Conservation (phyloP, 192 early-diverging fungal genomes). For the Coemansia sp. region DNA sequence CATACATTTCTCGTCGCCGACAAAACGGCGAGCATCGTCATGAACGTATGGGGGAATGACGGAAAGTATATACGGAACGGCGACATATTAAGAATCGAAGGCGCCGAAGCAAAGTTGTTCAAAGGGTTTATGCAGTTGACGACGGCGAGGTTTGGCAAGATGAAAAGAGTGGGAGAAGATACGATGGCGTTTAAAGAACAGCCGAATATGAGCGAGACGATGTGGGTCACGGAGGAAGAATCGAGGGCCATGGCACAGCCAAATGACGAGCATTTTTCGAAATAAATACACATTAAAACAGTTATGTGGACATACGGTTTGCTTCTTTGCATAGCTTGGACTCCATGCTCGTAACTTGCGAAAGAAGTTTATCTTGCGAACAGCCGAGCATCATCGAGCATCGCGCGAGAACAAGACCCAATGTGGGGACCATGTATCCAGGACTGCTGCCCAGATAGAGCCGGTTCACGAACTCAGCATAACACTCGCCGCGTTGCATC, state of each 20-base stretch:
- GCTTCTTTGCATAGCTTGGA: not conserved
- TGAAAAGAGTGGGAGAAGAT: slow-evolving; percentile 59
- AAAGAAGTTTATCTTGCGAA: slow-evolving; percentile 11
- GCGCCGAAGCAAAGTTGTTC: slow-evolving; percentile 53
- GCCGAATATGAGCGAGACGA: slow-evolving; percentile 48
- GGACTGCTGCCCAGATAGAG: not conserved
- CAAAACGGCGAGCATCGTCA: slow-evolving; percentile 56
- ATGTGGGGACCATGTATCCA: slow-evolving; percentile 35
- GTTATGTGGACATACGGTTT: not conserved
- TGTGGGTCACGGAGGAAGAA: slow-evolving; percentile 52
- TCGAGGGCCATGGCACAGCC: slow-evolving; percentile 13
- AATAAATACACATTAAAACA: not conserved
- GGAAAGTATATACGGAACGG: slow-evolving; percentile 55
- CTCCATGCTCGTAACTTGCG: slow-evolving; percentile 6
- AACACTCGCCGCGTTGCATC: slow-evolving; percentile 30
- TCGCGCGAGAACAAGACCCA: slow-evolving; percentile 40
- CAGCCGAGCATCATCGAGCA: slow-evolving; percentile 40
- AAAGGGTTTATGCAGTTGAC: slow-evolving; percentile 58
- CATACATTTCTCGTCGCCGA: slow-evolving; percentile 64
- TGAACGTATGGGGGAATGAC: slow-evolving; percentile 59
- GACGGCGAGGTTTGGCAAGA: slow-evolving; percentile 53
- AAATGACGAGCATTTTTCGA: not conserved
- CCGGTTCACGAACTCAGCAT: not conserved
- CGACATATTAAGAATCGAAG: slow-evolving; percentile 59
- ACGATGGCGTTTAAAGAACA: slow-evolving; percentile 47